Conservation (phyloP, 257 asterid genomes). For the Linaria vulgaris region DNA sequence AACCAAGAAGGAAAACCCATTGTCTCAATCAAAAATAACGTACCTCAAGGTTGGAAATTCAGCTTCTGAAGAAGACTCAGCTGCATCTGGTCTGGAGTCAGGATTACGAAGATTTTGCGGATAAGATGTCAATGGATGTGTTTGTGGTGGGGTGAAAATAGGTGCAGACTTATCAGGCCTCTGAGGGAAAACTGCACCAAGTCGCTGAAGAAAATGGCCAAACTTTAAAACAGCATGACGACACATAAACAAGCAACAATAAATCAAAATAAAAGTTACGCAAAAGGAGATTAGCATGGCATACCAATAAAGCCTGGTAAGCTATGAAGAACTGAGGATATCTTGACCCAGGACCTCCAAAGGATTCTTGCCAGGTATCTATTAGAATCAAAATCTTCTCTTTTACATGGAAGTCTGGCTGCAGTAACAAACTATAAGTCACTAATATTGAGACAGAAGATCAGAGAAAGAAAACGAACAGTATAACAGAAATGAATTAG, state of each 20-base stretch:
- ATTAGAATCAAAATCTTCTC: slow-evolving; percentile 93
- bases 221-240: slow-evolving; percentile 13
- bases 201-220: slow-evolving; percentile 59
- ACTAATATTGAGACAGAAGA: background rate
- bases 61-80: slow-evolving; percentile 90
- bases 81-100: slow-evolving; percentile 61
- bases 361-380: slow-evolving; percentile 99
- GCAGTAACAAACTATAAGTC: slow-evolving; percentile 33
- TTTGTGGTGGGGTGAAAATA: slow-evolving; percentile 88
- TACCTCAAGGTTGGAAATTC: slow-evolving; percentile 94
- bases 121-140: slow-evolving; percentile 85
- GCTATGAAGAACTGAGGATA: slow-evolving; percentile 89
- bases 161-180: slow-evolving; percentile 86
- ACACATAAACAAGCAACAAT: slow-evolving; percentile 18
- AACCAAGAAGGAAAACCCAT: too few relatives aligned
- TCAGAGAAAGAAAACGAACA: slow-evolving; percentile 15
- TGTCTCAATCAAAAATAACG: background rate
- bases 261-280: slow-evolving; percentile 21
- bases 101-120: slow-evolving; percentile 80
- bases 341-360: slow-evolving; percentile 94
- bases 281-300: slow-evolving; percentile 18
- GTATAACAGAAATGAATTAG: slow-evolving; percentile 13
- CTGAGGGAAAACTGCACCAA: slow-evolving; percentile 98
- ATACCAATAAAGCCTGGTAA: slow-evolving; percentile 92
- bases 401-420: slow-evolving; percentile 97